These are phyloP conservation scores for Tuber brumale DNA, from an alignment of 495 filamentous ascomycete genomes.

Conservation along the genomic window DNA sequence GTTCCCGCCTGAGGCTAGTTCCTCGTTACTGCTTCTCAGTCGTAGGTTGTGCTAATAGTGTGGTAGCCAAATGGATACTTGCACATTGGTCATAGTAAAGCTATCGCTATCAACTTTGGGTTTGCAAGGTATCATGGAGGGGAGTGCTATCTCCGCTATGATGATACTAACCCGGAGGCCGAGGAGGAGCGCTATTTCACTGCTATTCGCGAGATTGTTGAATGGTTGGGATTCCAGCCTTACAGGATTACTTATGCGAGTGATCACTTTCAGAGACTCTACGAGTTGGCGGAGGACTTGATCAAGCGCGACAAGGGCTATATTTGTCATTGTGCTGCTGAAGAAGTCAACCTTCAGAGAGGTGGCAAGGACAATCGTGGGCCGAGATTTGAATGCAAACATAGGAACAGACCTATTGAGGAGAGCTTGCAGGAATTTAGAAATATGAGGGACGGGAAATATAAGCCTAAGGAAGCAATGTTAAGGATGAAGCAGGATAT, in stretches of 20 bases:
- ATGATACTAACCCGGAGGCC: slow-evolving; percentile 79
- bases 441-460: slow-evolving; percentile 85
- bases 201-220: slow-evolving; percentile 69
- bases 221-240: slow-evolving; percentile 77
- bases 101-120: slow-evolving; percentile 95
- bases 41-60: not conserved
- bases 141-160: slow-evolving; percentile 61
- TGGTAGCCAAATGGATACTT: slow-evolving; percentile 56
- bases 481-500: slow-evolving; percentile 83
- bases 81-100: slow-evolving; percentile 90
- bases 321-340: slow-evolving; percentile 63
- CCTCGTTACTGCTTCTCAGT: not conserved
- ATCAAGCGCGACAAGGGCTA: slow-evolving; percentile 68
- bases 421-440: slow-evolving; percentile 77
- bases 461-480: slow-evolving; percentile 78
- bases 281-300: slow-evolving; percentile 80
- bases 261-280: slow-evolving; percentile 81
- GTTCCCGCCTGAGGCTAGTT: slow-evolving; percentile 71
- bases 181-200: slow-evolving; percentile 74
- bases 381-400: slow-evolving; percentile 67
- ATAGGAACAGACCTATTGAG: slow-evolving; percentile 66
- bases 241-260: slow-evolving; percentile 66
- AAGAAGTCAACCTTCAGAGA: slow-evolving; percentile 76
- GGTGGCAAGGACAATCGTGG: slow-evolving; percentile 64
- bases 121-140: slow-evolving; percentile 84